These are phyloP conservation scores for Pseudogymnoascus sp. DNA, from an alignment of 2,329 filamentous ascomycete species.

Conservation along the genomic window DNA sequence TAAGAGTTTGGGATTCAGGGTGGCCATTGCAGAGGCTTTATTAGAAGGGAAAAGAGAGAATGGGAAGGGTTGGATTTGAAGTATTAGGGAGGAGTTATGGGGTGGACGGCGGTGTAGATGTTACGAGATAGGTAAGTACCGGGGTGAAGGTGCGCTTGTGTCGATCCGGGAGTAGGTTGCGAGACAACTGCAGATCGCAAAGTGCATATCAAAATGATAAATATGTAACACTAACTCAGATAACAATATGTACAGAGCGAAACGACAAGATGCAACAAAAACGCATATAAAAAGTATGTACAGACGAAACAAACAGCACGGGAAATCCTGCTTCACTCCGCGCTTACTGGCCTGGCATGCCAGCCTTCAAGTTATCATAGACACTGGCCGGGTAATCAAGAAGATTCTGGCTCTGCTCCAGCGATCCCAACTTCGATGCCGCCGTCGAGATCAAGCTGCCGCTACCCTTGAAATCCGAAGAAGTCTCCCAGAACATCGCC, in stretches of 20 bases:
- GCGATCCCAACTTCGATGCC: slow-evolving; percentile 33
- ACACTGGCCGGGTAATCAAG: slow-evolving; percentile 46
- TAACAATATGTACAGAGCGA: slow-evolving; percentile 43
- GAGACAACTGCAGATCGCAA: neutral
- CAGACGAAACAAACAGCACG: neutral
- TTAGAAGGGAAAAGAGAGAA: slow-evolving; percentile 20
- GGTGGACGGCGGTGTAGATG: neutral
- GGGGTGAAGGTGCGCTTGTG: neutral
- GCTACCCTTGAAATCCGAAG: slow-evolving; percentile 53
- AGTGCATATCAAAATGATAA: neutral
- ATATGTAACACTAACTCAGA: slow-evolving; percentile 26
- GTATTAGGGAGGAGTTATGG: neutral
- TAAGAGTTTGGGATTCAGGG: slow-evolving; percentile 27
- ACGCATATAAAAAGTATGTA: slow-evolving; percentile 1
- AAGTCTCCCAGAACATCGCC: slow-evolving; percentile 82
- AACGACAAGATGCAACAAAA: neutral
- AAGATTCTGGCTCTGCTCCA: slow-evolving; percentile 43
- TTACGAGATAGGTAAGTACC: neutral
- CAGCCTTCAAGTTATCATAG: slow-evolving; percentile 47
- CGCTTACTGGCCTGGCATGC: slow-evolving; percentile 22
- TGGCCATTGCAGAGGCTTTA: neutral
- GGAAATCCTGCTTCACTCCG: neutral
- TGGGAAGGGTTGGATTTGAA: slow-evolving; percentile 39
- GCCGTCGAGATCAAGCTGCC: slow-evolving; percentile 53
- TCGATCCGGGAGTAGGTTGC: neutral